These are phyloP conservation scores for Solanum chacoense DNA, from an alignment of 305 asterid genomes.

Conservation along the genomic window DNA sequence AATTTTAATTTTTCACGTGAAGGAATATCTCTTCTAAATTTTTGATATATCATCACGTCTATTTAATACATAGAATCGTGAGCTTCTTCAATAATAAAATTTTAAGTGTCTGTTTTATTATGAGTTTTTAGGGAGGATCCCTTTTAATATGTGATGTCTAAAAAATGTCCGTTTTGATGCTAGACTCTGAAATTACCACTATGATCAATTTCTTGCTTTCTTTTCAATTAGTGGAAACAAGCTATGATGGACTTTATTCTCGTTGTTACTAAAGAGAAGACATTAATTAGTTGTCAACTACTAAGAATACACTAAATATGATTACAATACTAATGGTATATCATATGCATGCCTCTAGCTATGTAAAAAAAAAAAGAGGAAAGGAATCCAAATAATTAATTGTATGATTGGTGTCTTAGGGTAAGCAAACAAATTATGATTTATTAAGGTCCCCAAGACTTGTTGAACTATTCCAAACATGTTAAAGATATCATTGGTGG, in stretches of 20 bases:
- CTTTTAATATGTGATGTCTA: neutral
- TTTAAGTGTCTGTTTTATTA: neutral
- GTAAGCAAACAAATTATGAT: conserved; percentile 4
- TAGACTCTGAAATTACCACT: neutral
- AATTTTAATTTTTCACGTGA: neutral
- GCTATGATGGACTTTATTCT: neutral
- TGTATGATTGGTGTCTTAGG: conserved; percentile 9
- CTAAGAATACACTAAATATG: conserved; percentile 2
- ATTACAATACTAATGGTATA: conserved; percentile 11
- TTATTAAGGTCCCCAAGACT: neutral
- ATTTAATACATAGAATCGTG: neutral
- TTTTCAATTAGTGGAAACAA: neutral
- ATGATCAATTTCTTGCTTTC: neutral
- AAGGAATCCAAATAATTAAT: neutral
- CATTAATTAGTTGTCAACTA: conserved; percentile 4
- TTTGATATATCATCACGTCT: neutral
- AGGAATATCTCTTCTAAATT: neutral
- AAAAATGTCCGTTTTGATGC: neutral
- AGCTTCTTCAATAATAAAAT: neutral
- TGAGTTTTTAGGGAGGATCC: neutral
- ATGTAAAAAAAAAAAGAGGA: neutral
- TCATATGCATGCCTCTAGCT: conserved; percentile 17
- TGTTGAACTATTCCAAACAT: conserved; percentile 7
- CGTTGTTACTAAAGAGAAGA: neutral
- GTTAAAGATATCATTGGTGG: conserved; percentile 8